Conservation (phyloP, 257 asterid species). For the Capsicum pubescens region DNA sequence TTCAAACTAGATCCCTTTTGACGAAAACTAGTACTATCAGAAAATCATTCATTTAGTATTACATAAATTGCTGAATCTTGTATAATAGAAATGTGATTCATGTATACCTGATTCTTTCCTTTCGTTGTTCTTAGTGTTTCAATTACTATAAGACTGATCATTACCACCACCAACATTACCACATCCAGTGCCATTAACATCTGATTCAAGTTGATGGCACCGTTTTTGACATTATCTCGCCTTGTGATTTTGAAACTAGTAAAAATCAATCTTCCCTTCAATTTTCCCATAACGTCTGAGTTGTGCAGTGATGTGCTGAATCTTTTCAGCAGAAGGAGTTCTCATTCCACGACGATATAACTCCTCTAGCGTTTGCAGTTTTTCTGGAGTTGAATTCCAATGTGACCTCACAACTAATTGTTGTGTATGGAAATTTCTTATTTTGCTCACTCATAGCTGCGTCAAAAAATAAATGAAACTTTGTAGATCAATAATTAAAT, state of each 20-base stretch:
- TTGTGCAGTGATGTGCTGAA: conserved; percentile 84
- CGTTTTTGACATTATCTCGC: conserved; percentile 89
- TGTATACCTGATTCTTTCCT: conserved; percentile 53
- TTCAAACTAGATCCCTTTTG: background rate
- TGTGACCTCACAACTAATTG: no score
- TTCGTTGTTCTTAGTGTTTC: conserved; percentile 35
- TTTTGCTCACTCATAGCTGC: no score
- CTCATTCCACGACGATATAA: conserved; percentile 13
- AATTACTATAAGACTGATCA: conserved; percentile 35
- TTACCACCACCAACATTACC: background rate
- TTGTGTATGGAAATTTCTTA: no score
- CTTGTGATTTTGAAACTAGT: conserved; percentile 95
- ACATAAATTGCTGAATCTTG: background rate
- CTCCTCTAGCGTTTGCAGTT: no score
- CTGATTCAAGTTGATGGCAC: conserved; percentile 72
- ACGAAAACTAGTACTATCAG: background rate
- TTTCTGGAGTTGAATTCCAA: no score
- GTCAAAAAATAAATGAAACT: no score
- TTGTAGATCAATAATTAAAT: no score
- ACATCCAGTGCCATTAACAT: background rate
- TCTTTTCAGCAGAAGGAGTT: conserved; percentile 87
- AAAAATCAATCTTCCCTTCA: conserved; percentile 90
- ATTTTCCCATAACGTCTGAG: conserved; percentile 79
- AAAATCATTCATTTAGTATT: background rate
- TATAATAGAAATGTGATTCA: background rate